Percentiles rank a stretch among this genome's conserved stretches.
phyloP scores from a whole-genome alignment of 2,329 filamentous ascomycete genomes.

The Chaetothyriales sp. region DNA sequence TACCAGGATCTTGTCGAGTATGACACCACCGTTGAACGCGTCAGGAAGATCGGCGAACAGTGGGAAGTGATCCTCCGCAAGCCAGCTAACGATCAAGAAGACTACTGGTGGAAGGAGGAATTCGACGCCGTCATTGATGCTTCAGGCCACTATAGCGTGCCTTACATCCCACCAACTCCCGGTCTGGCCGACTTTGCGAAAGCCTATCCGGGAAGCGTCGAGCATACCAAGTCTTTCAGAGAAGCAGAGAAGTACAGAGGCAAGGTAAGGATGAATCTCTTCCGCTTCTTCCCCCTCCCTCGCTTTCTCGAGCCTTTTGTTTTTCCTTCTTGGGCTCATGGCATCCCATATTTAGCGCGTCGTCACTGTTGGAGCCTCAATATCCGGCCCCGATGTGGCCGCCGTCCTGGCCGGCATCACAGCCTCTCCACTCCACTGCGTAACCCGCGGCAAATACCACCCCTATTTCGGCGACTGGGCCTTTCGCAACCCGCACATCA shows the following conservation, averaged over 20 bases:
- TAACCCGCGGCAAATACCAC: slow-evolving; percentile 40
- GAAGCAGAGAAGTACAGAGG: slow-evolving; percentile 23
- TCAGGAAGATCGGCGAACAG: slow-evolving; percentile 33
- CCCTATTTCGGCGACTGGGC: slow-evolving; percentile 46
- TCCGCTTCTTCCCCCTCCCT: not conserved
- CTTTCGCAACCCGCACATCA: slow-evolving; percentile 49
- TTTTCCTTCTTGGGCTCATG: too few relatives aligned
- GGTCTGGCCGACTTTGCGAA: slow-evolving; percentile 30
- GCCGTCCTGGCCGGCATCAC: slow-evolving; percentile 38
- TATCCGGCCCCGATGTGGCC: slow-evolving; percentile 50
- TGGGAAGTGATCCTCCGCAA: slow-evolving; percentile 1
- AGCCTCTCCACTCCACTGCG: slow-evolving; percentile 37
- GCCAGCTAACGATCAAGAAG: slow-evolving; percentile 20
- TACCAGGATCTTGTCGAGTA: slow-evolving; percentile 32
- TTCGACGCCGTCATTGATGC: slow-evolving; percentile 51
- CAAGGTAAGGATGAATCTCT: slow-evolving; percentile 18
- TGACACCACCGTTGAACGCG: slow-evolving; percentile 48
- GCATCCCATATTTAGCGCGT: slow-evolving; percentile 35
- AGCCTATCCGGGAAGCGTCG: slow-evolving; percentile 28
- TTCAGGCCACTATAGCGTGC: slow-evolving; percentile 47
- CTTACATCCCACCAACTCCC: slow-evolving; percentile 37
- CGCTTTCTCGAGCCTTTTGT: too few relatives aligned
- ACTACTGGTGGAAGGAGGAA: slow-evolving; percentile 50
- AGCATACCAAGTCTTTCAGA: slow-evolving; percentile 36
- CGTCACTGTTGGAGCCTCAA: slow-evolving; percentile 49